Base-by-base conservation (phyloP, 441 rosid species). In the Adansonia grandidieri region DNA sequence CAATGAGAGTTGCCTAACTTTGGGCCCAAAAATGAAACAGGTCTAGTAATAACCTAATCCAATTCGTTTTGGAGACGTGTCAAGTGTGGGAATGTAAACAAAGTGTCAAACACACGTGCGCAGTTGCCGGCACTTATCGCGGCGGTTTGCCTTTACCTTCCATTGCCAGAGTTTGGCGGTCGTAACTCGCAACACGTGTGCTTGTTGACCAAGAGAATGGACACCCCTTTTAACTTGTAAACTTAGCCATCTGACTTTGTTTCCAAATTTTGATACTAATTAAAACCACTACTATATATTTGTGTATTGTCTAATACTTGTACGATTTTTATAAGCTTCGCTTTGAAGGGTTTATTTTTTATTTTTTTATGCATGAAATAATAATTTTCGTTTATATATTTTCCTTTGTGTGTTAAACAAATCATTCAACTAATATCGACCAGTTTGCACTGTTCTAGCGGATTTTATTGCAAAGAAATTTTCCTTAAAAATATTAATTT, bases 1-100 rank as follows among this genome's bases (percentile, higher is more conserved):
- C 88, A 65, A 77, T 77, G 86, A 63, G 81, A 83, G 78, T 80
- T 83, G 90, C 91, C 90, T 83, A 87, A 88, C 90, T 85, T 73
- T 66, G 77, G 78, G 76, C 73, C 80, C 65, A 44, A 79, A 72
- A 11, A 50, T 2, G 42, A 53, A 72, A 77, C 75, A 17, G 14
- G 56, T 24, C 28, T 0, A 24, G 5, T 58, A 7, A 11, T 19
- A 2, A 58, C 11, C 28, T 60, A 20, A 60, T 60, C 32, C 22
- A 61, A 14, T 48, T 71, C 66, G 65, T 57, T 6, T 1, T 42
- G 0, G 11, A 19, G 56, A 11, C 32, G 14, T 71, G 62, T 51
- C 74, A 28, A 48, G 48, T 53, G 48, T 32, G 62, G 44, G 62
- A 63, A 76, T 54, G 63, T 24, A 47, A 24, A 60, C 28, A 70